Evolutionary conservation across 2,329 filamentous ascomycete species (phyloP).

Genomic region (Clathrospora elynae): DNA sequence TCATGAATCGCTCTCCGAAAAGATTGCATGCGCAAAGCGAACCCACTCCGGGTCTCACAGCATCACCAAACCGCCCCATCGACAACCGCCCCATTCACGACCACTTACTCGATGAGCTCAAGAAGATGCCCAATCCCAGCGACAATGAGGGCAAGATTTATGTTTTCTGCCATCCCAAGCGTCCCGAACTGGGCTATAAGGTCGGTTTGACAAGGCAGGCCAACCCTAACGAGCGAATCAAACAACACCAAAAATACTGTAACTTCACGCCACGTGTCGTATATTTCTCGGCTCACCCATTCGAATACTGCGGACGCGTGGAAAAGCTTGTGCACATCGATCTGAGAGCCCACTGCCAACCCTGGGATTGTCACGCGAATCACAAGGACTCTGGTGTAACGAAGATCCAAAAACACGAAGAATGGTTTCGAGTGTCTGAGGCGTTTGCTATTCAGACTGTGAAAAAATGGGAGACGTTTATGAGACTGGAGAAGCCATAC

Average conservation of each 20-base stretch:
- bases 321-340: constrained; percentile 14
- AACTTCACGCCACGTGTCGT: neutral
- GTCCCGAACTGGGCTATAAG: constrained; percentile 5
- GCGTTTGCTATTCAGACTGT: constrained; percentile 10
- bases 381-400: neutral
- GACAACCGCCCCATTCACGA: constrained; percentile 2
- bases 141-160: constrained; percentile 14
- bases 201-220: constrained; percentile 13
- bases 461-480: constrained; percentile 19
- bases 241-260: constrained; percentile 9
- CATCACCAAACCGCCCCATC: neutral
- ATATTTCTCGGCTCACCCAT: neutral
- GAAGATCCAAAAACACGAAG: constrained; percentile 7
- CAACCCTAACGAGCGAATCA: constrained; percentile 2
- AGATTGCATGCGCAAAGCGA: neutral
- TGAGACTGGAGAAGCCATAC: constrained; percentile 17
- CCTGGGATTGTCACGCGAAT: constrained; percentile 4
- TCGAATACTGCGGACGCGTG: constrained; percentile 3
- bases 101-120: constrained; percentile 3
- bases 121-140: neutral
- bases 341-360: neutral
- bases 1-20: neutral
- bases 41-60: neutral
- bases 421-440: constrained; percentile 16
- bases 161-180: constrained; percentile 1